These are phyloP conservation scores for Closterium sp. DNA, from an alignment of 139 green algal species.

Conservation along the genomic window DNA sequence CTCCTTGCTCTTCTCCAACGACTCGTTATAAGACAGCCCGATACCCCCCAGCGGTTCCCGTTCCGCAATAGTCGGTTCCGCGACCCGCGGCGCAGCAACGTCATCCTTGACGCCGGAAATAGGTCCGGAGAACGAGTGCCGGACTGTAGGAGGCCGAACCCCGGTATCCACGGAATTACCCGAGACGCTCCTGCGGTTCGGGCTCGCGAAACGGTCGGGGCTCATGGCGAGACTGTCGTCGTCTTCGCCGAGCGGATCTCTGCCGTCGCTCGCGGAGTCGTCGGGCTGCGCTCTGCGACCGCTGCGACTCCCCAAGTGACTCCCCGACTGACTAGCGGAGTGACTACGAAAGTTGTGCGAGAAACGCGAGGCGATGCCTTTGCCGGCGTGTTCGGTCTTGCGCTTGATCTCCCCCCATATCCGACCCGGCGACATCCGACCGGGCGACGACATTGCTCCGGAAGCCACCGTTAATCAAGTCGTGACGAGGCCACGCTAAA, in stretches of 20 bases:
- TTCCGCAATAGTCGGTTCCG: not conserved
- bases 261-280: not conserved
- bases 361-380: not conserved
- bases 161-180: not conserved
- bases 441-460: not conserved
- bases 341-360: not conserved
- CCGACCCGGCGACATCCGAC: not conserved
- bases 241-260: not conserved
- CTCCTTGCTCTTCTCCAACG: not conserved
- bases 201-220: not conserved
- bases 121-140: not conserved
- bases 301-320: not conserved
- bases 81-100: not conserved
- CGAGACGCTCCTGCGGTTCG: not conserved
- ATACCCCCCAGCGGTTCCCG: not conserved
- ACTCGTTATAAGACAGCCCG: not conserved
- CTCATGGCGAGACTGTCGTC: not conserved
- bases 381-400: not conserved
- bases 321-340: not conserved
- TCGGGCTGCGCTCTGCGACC: not conserved
- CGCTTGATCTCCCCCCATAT: not conserved
- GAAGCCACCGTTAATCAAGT: not conserved
- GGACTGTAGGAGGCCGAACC: not conserved
- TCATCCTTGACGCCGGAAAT: not conserved
- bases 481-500: not conserved